phyloP scores from a whole-genome alignment of 257 asterid genomes.

The Solanum virginianum region DNA sequence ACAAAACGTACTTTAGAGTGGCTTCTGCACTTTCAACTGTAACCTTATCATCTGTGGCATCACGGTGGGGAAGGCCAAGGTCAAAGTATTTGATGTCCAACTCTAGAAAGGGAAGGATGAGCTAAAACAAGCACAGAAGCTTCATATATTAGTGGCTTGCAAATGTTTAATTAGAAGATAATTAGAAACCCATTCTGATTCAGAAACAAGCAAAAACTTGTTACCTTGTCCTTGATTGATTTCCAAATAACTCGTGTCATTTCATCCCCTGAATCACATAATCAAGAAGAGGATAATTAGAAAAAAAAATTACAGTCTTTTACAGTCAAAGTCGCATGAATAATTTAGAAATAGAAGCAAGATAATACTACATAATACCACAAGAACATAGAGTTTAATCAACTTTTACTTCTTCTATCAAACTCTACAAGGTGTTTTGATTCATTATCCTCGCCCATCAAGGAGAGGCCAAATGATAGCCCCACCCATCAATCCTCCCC shows the following conservation, averaged over 20 bases:
- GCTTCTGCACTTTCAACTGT: conserved; percentile 99
- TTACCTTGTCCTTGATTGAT: conserved; percentile 89
- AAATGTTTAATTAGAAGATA: not conserved
- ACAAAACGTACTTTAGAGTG: conserved; percentile 65
- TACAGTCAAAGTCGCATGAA: not conserved
- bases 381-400: not conserved
- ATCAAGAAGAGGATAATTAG: conserved; percentile 3
- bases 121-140: conserved; percentile 31
- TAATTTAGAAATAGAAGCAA: not conserved
- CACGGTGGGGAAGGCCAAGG: conserved; percentile 95
- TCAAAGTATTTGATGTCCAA: conserved; percentile 95
- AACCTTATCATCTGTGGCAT: conserved; percentile 92
- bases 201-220: not conserved
- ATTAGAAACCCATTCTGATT: not conserved
- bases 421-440: not conserved
- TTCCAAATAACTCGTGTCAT: conserved; percentile 98
- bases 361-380: not conserved
- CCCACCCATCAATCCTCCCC: not conserved
- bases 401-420: not conserved
- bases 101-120: conserved; percentile 89
- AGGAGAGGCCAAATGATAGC: not conserved
- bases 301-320: not conserved
- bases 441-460: not conserved
- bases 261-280: conserved; percentile 72
- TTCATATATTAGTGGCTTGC: not conserved